phyloP scores from a whole-genome alignment of 2,329 filamentous ascomycete species.

The Ophiognomonia clavigignenti-juglandacearum region DNA sequence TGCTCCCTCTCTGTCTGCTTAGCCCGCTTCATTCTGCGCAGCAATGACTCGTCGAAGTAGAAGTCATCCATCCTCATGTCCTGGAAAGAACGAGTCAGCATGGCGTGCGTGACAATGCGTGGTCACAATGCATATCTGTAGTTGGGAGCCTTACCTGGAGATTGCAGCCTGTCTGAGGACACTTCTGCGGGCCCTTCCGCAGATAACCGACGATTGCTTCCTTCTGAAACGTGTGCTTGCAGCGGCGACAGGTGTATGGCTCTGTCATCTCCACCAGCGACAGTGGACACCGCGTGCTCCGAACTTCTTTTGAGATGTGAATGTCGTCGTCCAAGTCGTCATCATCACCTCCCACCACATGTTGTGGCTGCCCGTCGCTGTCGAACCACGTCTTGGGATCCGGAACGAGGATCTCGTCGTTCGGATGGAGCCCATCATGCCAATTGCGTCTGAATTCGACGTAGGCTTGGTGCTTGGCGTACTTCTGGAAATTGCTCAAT shows the following conservation, averaged over 20 bases:
- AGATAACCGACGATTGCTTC: conserved; percentile 50
- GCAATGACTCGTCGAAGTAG: conserved; percentile 49
- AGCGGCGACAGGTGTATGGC: conserved; percentile 62
- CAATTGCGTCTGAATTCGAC: conserved; percentile 53
- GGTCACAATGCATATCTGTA: neutral
- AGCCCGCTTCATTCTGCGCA: conserved; percentile 54
- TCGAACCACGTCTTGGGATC: conserved; percentile 52
- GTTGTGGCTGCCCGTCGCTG: conserved; percentile 34
- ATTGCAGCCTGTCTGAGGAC: conserved; percentile 62
- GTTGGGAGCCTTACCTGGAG: conserved; percentile 37
- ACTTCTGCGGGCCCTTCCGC: conserved; percentile 37
- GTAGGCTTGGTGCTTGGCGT: conserved; percentile 55
- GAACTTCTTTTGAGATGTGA: conserved; percentile 56
- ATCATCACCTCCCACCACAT: conserved; percentile 26
- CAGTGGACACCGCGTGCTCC: conserved; percentile 66
- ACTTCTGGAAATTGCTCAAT: conserved; percentile 40
- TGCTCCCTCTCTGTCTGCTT: conserved; percentile 37
- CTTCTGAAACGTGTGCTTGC: conserved; percentile 70
- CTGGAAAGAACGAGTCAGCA: conserved; percentile 7
- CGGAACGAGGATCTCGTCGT: conserved; percentile 45
- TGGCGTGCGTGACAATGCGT: neutral
- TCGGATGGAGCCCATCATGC: conserved; percentile 48
- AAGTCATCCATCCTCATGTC: conserved; percentile 46
- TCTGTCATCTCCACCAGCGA: conserved; percentile 60
- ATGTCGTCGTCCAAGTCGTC: conserved; percentile 64